phyloP scores from a whole-genome alignment of 345 rosid species.

The Boechera retrofracta region DNA sequence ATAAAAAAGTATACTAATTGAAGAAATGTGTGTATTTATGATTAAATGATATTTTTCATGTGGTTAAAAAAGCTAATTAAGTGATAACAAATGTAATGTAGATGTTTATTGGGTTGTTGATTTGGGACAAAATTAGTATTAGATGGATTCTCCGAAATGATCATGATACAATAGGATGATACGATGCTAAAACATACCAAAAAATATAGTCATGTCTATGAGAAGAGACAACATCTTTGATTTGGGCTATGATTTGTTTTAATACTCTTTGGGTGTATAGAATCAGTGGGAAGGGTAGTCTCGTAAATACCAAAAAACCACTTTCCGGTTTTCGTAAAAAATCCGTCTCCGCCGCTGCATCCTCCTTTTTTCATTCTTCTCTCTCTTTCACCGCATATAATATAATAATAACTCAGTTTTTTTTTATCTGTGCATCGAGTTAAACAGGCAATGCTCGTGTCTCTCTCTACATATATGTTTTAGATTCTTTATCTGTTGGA shows the following conservation, averaged over 20 bases:
- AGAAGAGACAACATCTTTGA: neutral
- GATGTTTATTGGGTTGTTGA: too few relatives aligned
- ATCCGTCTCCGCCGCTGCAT: constrained; percentile 45
- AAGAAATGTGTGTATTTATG: too few relatives aligned
- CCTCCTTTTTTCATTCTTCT: neutral
- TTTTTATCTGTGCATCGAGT: constrained; percentile 12
- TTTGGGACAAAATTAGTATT: too few relatives aligned
- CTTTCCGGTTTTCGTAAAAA: constrained; percentile 30
- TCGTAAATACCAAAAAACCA: constrained; percentile 23
- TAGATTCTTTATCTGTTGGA: constrained; percentile 6
- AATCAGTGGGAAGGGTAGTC: neutral
- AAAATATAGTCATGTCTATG: too few relatives aligned
- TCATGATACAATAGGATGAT: too few relatives aligned
- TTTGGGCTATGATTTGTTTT: neutral
- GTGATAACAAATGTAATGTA: too few relatives aligned
- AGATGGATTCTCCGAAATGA: too few relatives aligned
- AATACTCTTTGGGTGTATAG: too few relatives aligned
- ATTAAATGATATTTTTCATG: too few relatives aligned
- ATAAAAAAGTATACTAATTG: neutral
- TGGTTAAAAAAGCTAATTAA: neutral
- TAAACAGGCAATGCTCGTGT: constrained; percentile 27
- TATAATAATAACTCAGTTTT: too few relatives aligned
- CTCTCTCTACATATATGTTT: constrained; percentile 1
- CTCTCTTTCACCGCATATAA: neutral
- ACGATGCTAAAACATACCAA: too few relatives aligned